Base-by-base conservation (phyloP, 2,329 filamentous ascomycete species). In the Botrytis fragariae region DNA sequence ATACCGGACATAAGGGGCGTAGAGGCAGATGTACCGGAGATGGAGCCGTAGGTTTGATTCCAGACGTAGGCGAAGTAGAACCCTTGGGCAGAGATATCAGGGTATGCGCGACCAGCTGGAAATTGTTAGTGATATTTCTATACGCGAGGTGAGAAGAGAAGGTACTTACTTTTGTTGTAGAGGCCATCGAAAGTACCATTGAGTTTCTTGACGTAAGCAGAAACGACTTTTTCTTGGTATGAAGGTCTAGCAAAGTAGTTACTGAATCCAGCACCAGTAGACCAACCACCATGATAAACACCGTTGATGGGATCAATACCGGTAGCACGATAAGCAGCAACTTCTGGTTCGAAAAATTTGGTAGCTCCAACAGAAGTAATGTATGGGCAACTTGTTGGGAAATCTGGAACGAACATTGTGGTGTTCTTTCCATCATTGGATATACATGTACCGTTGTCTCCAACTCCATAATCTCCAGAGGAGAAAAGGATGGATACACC, bases 371-470 rank as follows among this genome's bases (percentile, higher is more conserved):
- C 76, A 4, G 75, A 71, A 5, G 77, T 78, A 18, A 78, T 72
- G 32, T 74, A 79, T 18, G 83, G 83, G 73, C 82, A 83, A 32
- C 82, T 82, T 2, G 85, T 84, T 0, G 89, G 89, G 82, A 90
- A 90, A 32, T 81, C 81, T 0, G 88, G 85, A 4, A 86, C 79
- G 80, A 90, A 90, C 29, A 83, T 82, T 10, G 83, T 84, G 0
- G 83, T 86, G 75, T 88, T 86, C 74, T 84, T 86, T 62, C 88
- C 88, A 72, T 90, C 87, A 76, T 88, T 89, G 74, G 84, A 84
- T 79, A 84, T 77, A 73, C 88, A 90, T 25, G 82, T 69, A 16
- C 32, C 67, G 5, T 39, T 44, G 69, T 81, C 79, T 2, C 81
- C 82, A 3, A 85, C 82, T n/a, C 86, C 87, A 57, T 83, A 84